Evolutionary conservation across 108 stramenopile species (phyloP), one percentile per base, ranked within the genome.

Genomic region (Hondaea fermentalgiana): DNA sequence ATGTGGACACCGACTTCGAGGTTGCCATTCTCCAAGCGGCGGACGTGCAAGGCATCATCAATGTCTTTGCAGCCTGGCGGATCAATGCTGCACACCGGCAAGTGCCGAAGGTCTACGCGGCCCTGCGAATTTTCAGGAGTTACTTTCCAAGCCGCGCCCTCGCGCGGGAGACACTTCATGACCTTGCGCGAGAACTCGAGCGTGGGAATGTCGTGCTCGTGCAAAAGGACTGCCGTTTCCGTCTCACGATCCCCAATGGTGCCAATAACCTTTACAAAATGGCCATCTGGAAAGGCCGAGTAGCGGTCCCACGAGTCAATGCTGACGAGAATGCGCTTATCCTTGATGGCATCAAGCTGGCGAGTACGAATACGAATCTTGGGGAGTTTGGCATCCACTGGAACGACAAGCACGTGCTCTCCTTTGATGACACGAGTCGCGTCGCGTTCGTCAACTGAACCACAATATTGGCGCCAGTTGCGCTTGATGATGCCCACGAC

Each of bases 21-120:
- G 72, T 97, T 97, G 42, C 98, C 98, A 44, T 87, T 58, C 88
- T 53, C 57, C 12, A 89, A 87, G 5, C 4, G 51, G 5, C 89
- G 57, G 12, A 58, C 57, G 25, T 98, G 98, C 17, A 99, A 95
- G 0, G 99, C 99, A 91, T 99, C 99, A 90, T 99, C 99, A 89
- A 99, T 99, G 93, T 99, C 99, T 89, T 98, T 97, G 91, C 99
- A 99, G 25, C 98, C 98, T 5, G 99, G 99, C 4, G 99, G 99
- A 92, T 99, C 99, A 88, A 99, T 98, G 57, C 97, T 97, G 44
- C 97, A 92, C 16, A 99, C 96, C 0, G 97, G 96, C 23, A 98
- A 51, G 76, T 96, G 94, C 0, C 99, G 95, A 35, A 98, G 90
- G 93, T 99, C 99, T 5, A 76, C 35, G 47, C 97, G 91, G 5